A percentile compares a stretch with the other conserved stretches of the same genome.
Evolutionary conservation across 441 rosid genomes (phyloP).

Genomic region (Kokia cookei): DNA sequence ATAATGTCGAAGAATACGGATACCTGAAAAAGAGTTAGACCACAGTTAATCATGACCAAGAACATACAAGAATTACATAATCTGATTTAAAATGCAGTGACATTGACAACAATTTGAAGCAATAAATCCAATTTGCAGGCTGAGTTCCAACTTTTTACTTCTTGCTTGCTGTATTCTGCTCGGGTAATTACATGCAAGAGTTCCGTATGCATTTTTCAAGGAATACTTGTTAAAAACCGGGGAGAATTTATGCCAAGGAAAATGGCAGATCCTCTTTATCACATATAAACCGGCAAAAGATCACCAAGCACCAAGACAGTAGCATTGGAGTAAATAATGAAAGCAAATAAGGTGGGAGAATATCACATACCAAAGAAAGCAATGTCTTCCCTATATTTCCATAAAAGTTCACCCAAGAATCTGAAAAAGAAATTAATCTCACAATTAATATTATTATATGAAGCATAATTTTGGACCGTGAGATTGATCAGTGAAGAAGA

Average conservation of each 20-base stretch:
- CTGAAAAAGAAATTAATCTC: slow-evolving; percentile 28
- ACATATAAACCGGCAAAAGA: background rate
- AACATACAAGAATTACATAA: background rate
- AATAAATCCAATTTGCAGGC: background rate
- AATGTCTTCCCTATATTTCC: slow-evolving; percentile 89
- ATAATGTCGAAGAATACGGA: slow-evolving; percentile 71
- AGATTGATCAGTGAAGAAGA: slow-evolving; percentile 5
- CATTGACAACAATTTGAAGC: background rate
- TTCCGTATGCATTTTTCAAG: background rate
- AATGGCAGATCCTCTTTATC: background rate
- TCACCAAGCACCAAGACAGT: background rate
- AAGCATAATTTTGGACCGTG: slow-evolving; percentile 1
- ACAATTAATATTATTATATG: background rate
- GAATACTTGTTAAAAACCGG: background rate
- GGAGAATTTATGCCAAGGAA: background rate
- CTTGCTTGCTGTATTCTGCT: background rate
- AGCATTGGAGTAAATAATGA: background rate
- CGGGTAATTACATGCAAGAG: background rate
- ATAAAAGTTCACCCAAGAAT: slow-evolving; percentile 95
- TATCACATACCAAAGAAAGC: slow-evolving; percentile 66
- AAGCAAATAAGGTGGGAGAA: background rate
- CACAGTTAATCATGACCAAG: background rate
- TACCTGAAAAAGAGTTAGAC: slow-evolving; percentile 36
- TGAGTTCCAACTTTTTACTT: background rate
- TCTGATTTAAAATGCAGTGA: background rate